phyloP scores from a whole-genome alignment of 108 stramenopile species.

The Nitzschia sp. region DNA sequence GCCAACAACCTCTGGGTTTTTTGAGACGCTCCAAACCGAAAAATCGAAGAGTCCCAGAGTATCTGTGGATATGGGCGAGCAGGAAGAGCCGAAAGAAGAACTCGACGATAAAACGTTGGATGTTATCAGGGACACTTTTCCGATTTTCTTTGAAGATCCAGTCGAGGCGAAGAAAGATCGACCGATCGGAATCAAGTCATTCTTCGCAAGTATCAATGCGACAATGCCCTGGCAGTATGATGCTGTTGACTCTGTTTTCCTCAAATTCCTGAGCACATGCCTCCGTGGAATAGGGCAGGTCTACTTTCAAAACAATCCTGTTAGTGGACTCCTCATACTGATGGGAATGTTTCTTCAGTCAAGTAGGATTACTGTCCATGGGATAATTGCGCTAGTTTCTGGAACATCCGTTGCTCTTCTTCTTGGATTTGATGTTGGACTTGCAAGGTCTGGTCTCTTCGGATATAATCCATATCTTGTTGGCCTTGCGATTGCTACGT shows the following conservation, averaged over 20 bases:
- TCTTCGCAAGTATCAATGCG: background rate
- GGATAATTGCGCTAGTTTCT: conserved; percentile 29
- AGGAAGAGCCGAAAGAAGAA: background rate
- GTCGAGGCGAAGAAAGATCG: background rate
- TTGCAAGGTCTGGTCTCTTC: conserved; percentile 33
- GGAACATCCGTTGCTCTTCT: conserved; percentile 29
- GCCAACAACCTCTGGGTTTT: background rate
- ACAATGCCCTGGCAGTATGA: background rate
- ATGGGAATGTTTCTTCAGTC: conserved; percentile 39
- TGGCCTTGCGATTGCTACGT: conserved; percentile 42
- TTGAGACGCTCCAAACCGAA: background rate
- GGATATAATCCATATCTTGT: conserved; percentile 44
- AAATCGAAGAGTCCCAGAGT: background rate
- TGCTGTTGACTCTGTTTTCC: background rate
- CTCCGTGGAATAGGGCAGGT: conserved; percentile 39
- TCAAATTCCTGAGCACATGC: conserved; percentile 26
- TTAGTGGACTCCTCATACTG: conserved; percentile 37
- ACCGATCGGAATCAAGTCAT: background rate
- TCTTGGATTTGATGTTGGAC: conserved; percentile 35
- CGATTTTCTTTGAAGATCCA: conserved; percentile 1
- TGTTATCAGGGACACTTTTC: background rate
- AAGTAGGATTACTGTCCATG: conserved; percentile 35
- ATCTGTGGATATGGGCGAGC: background rate
- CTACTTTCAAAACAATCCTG: conserved; percentile 42
- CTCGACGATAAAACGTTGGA: background rate